Percentiles rank a stretch among this genome's conserved stretches.
These are phyloP conservation scores for Selenicereus undatus DNA, from an alignment of 148 eudicot genomes.

Conservation along the genomic window DNA sequence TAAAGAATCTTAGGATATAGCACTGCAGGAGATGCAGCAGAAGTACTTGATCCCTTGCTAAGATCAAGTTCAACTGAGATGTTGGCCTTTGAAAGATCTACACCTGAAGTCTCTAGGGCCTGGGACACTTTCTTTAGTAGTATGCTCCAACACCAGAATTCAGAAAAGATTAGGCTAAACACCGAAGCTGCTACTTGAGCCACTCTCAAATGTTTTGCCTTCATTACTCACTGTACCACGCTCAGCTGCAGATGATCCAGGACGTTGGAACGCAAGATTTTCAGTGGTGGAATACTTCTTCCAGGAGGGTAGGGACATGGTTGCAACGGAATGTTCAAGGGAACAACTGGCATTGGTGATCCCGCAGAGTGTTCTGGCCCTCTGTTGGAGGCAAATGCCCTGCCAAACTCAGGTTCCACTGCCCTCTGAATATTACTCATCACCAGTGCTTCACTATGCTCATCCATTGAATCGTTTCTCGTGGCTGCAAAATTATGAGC, in stretches of 20 bases:
- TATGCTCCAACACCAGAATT: slow-evolving; percentile 40
- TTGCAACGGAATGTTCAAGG: slow-evolving; percentile 35
- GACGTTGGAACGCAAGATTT: slow-evolving; percentile 38
- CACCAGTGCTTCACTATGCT: slow-evolving; percentile 41
- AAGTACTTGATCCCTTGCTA: slow-evolving; percentile 33
- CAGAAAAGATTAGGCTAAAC: slow-evolving; percentile 20
- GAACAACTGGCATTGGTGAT: slow-evolving; percentile 35
- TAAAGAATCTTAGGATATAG: slow-evolving; percentile 25
- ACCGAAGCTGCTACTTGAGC: slow-evolving; percentile 49
- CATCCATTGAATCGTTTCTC: slow-evolving; percentile 50
- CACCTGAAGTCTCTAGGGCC: slow-evolving; percentile 79
- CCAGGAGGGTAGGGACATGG: slow-evolving; percentile 37
- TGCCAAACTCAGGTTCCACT: slow-evolving; percentile 45
- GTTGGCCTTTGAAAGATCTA: slow-evolving; percentile 76
- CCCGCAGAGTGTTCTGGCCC: slow-evolving; percentile 33
- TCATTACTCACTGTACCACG: slow-evolving; percentile 37
- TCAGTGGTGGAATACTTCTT: slow-evolving; percentile 40
- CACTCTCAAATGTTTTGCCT: slow-evolving; percentile 42
- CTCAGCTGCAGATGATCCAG: slow-evolving; percentile 37
- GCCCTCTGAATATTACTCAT: slow-evolving; percentile 41
- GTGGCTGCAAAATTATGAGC: slow-evolving; percentile 45
- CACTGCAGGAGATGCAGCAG: slow-evolving; percentile 29
- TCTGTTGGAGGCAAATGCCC: slow-evolving; percentile 34
- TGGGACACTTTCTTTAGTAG: slow-evolving; percentile 56
- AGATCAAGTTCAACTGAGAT: slow-evolving; percentile 86